Percentiles rank a stretch among this genome's conserved stretches.
Evolutionary conservation across 1,284 basidiomycete species (phyloP).

Genomic region (Boletellus deceptivus): DNA sequence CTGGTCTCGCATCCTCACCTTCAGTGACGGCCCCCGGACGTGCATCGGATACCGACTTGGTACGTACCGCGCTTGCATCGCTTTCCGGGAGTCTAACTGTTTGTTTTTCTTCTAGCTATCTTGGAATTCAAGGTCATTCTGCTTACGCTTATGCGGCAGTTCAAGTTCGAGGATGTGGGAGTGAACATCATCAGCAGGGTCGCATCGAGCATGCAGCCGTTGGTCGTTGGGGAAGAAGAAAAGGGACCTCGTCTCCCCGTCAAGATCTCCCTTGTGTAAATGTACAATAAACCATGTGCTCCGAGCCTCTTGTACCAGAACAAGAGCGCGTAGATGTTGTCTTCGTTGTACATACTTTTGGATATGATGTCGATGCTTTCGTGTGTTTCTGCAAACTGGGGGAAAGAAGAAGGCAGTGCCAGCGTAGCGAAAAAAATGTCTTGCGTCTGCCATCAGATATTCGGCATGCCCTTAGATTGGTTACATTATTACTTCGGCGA

Average conservation of each 20-base stretch:
- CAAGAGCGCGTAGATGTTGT: no score
- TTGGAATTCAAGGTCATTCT: conserved; percentile 13
- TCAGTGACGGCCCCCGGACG: conserved; percentile 12
- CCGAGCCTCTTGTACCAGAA: not conserved
- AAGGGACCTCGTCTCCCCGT: conserved; percentile 7
- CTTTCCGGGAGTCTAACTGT: not conserved
- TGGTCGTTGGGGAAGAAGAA: conserved; percentile 10
- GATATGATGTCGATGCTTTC: not conserved
- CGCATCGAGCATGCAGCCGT: conserved; percentile 10
- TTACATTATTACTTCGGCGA: no score
- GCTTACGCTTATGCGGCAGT: conserved; percentile 3
- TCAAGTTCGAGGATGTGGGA: conserved; percentile 3
- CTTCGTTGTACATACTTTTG: no score
- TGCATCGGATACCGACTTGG: conserved; percentile 9
- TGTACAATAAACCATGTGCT: not conserved
- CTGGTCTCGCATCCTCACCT: conserved; percentile 10
- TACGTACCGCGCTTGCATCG: not conserved
- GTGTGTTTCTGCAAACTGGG: no score
- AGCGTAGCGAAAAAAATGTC: no score
- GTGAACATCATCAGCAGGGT: conserved; percentile 1
- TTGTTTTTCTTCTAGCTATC: conserved; percentile 1
- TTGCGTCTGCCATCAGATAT: no score
- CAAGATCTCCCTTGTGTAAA: conserved; percentile 1
- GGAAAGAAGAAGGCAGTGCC: no score
- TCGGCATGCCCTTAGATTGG: no score